Evolutionary conservation across 2,329 filamentous ascomycete genomes (phyloP), one percentile per base, ranked within the genome.

Genomic region (Claviceps pazoutovae): DNA sequence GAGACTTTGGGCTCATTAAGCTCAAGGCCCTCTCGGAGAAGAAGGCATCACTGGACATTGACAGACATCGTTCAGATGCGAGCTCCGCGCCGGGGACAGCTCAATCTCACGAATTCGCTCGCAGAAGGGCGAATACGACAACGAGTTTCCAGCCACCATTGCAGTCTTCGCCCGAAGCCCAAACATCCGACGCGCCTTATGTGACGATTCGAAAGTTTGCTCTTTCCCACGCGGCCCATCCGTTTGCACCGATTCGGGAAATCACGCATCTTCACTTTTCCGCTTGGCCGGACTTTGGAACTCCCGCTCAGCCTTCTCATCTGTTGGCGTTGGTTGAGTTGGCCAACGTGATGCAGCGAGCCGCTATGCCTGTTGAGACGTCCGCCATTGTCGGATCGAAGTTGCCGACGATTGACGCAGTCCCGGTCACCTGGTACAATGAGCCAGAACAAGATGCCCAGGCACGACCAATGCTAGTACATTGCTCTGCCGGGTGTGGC

Each of bases 211-310:
- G 93, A 46, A 93, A 93, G 64, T 93, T 97, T 61, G 84, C 86
- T 0, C 71, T 98, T 30, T 83, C 82, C 1, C 88, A 97, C 63
- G 72, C 80, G 2, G 73, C 78, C 1, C 78, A 86, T 53, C 90
- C 91, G 0, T 96, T 95, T 62, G 80, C 82, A 19, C 86, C 88
- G 0, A 84, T 95, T 58, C 85, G 91, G 23, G 90, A 97, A 66
- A 84, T 98, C 55, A 96, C 90, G 0, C 93, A 98, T 59, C 72
- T 98, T 14, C 90, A 97, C 63, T 97, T 96, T 65, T 82, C 88
- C 0, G 83, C 85, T n/a, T 98, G 93, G 93, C 93, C 93, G 0
- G 93, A 98, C 62, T 96, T 97, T 66, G 93, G 93, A 19, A 85
- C 89, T 0, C 91, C 91, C 0, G 89, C 93, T 0, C 86, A 94